phyloP scores from a whole-genome alignment of 2,329 filamentous ascomycete species.

The Penicillium vulpinum region DNA sequence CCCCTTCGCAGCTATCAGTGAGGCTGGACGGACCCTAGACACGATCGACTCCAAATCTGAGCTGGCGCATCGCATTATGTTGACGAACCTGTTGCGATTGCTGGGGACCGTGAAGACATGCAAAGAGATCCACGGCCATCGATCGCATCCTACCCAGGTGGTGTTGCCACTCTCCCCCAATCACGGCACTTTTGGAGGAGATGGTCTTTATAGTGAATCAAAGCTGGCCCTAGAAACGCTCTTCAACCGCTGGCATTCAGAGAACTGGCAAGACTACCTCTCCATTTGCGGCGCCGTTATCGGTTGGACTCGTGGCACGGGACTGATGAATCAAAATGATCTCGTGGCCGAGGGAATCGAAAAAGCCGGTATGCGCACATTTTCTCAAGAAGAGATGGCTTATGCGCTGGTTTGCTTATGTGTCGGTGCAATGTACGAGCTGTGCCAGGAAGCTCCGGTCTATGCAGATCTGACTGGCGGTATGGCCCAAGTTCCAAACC shows the following conservation, averaged over 20 bases:
- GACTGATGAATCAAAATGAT: constrained; percentile 97
- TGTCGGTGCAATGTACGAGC: constrained; percentile 87
- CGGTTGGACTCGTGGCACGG: constrained; percentile 97
- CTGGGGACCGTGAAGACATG: constrained; percentile 87
- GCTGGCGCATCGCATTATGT: constrained; percentile 96
- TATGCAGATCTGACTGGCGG: constrained; percentile 97
- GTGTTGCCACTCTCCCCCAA: constrained; percentile 98
- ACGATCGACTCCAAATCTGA: constrained; percentile 96
- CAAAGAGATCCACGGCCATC: constrained; percentile 82
- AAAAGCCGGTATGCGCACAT: constrained; percentile 92
- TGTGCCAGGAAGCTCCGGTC: constrained; percentile 92
- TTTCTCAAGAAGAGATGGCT: constrained; percentile 99
- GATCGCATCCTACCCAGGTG: constrained; percentile 94
- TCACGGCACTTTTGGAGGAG: constrained; percentile 96
- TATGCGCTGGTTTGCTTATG: constrained; percentile 97
- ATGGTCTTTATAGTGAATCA: constrained; percentile 96
- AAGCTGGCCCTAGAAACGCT: constrained; percentile 95
- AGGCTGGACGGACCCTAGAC: constrained; percentile 96
- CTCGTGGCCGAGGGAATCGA: constrained; percentile 96
- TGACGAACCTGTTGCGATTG: constrained; percentile 92
- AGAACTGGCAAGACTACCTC: constrained; percentile 95
- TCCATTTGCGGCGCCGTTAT: constrained; percentile 98
- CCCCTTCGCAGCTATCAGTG: constrained; percentile 94
- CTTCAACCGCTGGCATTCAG: constrained; percentile 97
- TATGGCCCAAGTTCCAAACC: constrained; percentile 92